A percentile compares a stretch with the other conserved stretches of the same genome.
These are phyloP conservation scores for Thelonectria blattea DNA, from an alignment of 2,329 filamentous ascomycete genomes.

Conservation along the genomic window DNA sequence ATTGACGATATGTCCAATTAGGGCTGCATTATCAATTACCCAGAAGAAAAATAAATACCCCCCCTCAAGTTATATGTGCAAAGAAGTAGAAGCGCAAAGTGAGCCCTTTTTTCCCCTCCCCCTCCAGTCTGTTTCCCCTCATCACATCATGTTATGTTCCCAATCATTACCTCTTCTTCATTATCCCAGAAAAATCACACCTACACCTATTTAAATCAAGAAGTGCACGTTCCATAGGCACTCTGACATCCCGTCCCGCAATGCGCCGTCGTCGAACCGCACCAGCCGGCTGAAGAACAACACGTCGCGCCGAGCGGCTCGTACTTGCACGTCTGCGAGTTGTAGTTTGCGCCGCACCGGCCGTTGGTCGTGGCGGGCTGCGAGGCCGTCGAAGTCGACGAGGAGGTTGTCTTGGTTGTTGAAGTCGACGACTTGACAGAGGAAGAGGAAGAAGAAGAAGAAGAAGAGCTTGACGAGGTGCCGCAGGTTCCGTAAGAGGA, in stretches of 20 bases:
- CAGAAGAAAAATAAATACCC: conserved; percentile 1
- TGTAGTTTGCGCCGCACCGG: conserved; percentile 37
- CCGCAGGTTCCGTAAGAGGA: conserved; percentile 38
- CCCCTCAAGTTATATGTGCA: neutral
- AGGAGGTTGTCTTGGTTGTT: conserved; percentile 8
- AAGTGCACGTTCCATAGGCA: conserved; percentile 37
- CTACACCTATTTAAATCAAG: neutral
- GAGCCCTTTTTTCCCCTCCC: neutral
- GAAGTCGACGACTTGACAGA: neutral
- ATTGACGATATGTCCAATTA: conserved; percentile 12
- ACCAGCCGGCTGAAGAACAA: conserved; percentile 43
- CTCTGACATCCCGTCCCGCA: conserved; percentile 48
- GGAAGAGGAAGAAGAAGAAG: conserved; percentile 7
- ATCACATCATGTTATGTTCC: neutral
- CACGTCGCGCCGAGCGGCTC: conserved; percentile 27
- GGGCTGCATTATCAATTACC: conserved; percentile 13
- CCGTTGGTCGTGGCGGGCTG: conserved; percentile 28
- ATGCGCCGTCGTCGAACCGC: conserved; percentile 48
- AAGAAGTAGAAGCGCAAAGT: neutral
- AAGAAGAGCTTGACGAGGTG: conserved; percentile 5
- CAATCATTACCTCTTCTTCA: neutral
- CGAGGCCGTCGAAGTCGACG: conserved; percentile 1
- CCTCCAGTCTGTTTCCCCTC: neutral
- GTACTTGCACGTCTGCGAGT: conserved; percentile 32
- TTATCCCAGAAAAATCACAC: neutral